Base-by-base conservation (phyloP, 257 asterid genomes). In the Linaria vulgaris region DNA sequence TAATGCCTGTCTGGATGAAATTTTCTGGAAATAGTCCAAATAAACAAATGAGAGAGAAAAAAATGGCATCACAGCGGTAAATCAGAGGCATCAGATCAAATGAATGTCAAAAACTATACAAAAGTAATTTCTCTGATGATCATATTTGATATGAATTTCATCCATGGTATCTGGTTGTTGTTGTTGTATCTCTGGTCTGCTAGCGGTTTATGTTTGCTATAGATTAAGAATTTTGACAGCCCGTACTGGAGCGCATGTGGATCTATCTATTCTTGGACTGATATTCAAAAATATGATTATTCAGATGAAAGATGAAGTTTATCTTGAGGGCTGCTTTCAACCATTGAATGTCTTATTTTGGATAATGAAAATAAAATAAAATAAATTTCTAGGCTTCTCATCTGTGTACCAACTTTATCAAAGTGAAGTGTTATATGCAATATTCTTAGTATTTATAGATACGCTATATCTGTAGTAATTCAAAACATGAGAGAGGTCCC, bases 1-100 rank as follows among this genome's bases (percentile, higher is more conserved):
- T 50, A 41, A 25, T 34, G 61, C 49, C 50, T 51, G 39, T 59
- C 19, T 17, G 21, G 34, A 67, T 38, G 56, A 54, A 27, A 22
- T 49, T n/a, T 22, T 55, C 50, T 27, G 21, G 41, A 37, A 11
- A 25, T 1, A 53, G 16, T 15, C 8, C 41, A 27, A 6, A 30
- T 30, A 20, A 53, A 12, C 20, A 21, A 46, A 54, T 17, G 59
- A 31, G 64, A 67, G 6, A 52, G 63, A 5, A 49, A 27, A 61
- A 22, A 47, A 50, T 56, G 14, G 48, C 25, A 31, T 63, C 14
- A 12, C 25, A 9, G 64, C 64, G 55, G 38, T 6, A 54, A 55
- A 15, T 38, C 31, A 37, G 12, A 50, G 10, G 21, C 25, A 39
- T 24, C 68, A 19, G 11, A 47, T 25, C 25, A 14, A 3, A 22